Conservation (phyloP, 768 basidiomycete genomes). For the Lactifluus piperatus region DNA sequence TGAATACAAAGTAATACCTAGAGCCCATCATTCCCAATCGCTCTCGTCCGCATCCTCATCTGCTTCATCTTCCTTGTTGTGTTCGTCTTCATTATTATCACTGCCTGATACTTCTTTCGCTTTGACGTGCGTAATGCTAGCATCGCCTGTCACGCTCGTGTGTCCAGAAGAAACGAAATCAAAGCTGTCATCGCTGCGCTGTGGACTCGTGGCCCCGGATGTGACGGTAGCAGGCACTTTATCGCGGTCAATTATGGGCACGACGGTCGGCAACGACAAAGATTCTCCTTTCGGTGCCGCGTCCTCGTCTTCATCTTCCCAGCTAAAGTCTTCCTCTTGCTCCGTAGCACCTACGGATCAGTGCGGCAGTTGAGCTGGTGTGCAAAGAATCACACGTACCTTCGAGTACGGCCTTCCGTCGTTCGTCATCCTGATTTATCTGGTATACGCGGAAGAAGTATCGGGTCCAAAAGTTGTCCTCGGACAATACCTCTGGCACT, state of each 20-base stretch:
- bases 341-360: constrained; percentile 41
- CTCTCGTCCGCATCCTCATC: constrained; percentile 18
- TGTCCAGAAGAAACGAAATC: constrained; percentile 29
- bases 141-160: constrained; percentile 22
- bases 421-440: constrained; percentile 68
- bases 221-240: constrained; percentile 16
- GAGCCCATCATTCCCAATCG: constrained; percentile 23
- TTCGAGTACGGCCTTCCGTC: constrained; percentile 67
- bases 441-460: constrained; percentile 88
- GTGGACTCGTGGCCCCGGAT: constrained; percentile 23
- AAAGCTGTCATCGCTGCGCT: constrained; percentile 30
- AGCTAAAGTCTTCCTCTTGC: constrained; percentile 82
- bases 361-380: not conserved
- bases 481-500: constrained; percentile 63
- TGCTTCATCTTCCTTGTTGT: constrained; percentile 2
- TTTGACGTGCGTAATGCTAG: not conserved
- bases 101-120: constrained; percentile 4
- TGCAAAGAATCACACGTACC: constrained; percentile 34
- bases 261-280: not conserved
- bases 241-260: not conserved
- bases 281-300: constrained; percentile 9
- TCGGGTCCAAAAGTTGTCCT: constrained; percentile 72
- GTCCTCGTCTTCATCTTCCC: constrained; percentile 92
- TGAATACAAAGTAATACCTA: not conserved
- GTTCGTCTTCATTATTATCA: constrained; percentile 3